These are phyloP conservation scores for Brassica nigra DNA, from an alignment of 345 rosid species.

Conservation along the genomic window DNA sequence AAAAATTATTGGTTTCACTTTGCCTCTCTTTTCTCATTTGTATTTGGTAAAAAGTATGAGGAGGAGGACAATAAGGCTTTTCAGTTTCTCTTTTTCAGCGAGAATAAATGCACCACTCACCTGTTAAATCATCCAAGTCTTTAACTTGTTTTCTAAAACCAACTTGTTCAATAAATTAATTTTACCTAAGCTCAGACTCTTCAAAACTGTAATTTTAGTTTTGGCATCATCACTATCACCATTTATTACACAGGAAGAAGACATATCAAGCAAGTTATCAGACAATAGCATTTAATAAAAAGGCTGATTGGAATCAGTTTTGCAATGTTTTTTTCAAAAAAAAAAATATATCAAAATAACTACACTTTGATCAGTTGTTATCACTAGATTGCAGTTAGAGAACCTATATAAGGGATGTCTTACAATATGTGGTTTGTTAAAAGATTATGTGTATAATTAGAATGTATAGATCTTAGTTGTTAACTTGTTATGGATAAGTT, in stretches of 20 bases:
- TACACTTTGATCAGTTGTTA: neutral
- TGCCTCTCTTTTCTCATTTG: constrained; percentile 1
- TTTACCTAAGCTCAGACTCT: constrained; percentile 2
- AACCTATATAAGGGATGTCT: neutral
- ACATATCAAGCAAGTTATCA: constrained; percentile 5
- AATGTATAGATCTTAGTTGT: neutral
- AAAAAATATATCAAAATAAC: neutral
- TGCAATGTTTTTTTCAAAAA: constrained; percentile 11
- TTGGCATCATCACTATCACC: constrained; percentile 7
- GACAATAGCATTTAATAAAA: neutral
- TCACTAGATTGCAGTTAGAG: neutral
- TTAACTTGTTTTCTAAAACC: constrained; percentile 4
- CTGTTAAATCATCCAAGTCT: constrained; percentile 8
- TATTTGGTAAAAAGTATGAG: constrained; percentile 1
- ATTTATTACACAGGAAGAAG: neutral
- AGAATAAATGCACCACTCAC: constrained; percentile 28
- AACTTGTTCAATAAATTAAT: neutral
- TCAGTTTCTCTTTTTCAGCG: neutral
- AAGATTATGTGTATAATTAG: neutral
- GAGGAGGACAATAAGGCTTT: constrained; percentile 8
- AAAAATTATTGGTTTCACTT: neutral
- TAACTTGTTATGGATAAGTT: neutral
- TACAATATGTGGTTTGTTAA: neutral
- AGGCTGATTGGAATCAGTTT: constrained; percentile 11
- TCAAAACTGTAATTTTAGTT: neutral